phyloP scores from a whole-genome alignment of 2,329 filamentous ascomycete genomes.

The Xylariaceae sp. region DNA sequence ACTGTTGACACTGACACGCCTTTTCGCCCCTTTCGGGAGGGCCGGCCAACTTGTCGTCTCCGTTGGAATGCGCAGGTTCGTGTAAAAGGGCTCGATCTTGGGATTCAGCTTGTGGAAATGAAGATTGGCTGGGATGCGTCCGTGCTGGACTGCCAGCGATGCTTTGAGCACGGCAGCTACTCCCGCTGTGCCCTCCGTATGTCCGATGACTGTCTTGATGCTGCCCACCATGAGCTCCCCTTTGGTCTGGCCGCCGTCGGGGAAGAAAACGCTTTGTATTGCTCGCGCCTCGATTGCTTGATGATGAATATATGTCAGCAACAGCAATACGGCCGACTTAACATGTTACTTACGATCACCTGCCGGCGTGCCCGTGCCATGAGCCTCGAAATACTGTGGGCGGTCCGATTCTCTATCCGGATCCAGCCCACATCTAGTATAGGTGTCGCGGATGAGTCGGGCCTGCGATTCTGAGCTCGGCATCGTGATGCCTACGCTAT shows the following conservation, averaged over 20 bases:
- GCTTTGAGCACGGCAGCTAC: conserved; percentile 9
- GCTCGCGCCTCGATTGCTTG: too few relatives aligned
- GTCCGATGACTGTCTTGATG: conserved; percentile 10
- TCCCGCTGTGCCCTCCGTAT: conserved; percentile 10
- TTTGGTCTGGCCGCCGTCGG: background rate
- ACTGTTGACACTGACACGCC: conserved; percentile 15
- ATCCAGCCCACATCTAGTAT: conserved; percentile 7
- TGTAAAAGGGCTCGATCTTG: conserved; percentile 3
- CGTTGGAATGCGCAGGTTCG: conserved; percentile 1
- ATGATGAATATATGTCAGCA: too few relatives aligned
- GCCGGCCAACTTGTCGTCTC: conserved; percentile 6
- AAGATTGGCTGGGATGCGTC: conserved; percentile 5
- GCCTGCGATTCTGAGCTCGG: conserved; percentile 5
- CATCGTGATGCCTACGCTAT: conserved; percentile 9
- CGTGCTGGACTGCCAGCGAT: conserved; percentile 3
- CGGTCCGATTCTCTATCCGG: conserved; percentile 5
- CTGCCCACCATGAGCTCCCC: conserved; percentile 4
- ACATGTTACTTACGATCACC: conserved; percentile 16
- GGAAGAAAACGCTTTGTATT: conserved; percentile 6
- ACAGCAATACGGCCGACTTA: background rate
- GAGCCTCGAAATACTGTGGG: conserved; percentile 22
- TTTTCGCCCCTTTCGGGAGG: background rate
- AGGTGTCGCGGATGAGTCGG: conserved; percentile 5
- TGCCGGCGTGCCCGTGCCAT: conserved; percentile 20
- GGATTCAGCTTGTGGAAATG: conserved; percentile 2